A percentile compares a stretch with the other conserved stretches of the same genome.
These are phyloP conservation scores for Kuraishia hungarica DNA, from an alignment of 805 yeast species.

Conservation along the genomic window DNA sequence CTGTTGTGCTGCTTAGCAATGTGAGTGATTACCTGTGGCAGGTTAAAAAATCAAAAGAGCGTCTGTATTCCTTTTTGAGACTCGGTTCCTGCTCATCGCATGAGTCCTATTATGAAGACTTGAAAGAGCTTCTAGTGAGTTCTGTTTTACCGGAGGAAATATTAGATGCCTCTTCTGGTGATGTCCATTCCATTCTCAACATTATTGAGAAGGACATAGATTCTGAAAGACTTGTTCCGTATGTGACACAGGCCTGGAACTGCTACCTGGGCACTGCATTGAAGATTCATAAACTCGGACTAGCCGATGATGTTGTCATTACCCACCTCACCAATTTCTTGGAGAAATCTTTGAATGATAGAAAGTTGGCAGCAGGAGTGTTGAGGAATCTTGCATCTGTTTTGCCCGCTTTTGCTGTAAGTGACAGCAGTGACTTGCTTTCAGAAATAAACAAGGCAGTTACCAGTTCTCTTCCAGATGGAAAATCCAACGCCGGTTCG, in stretches of 20 bases:
- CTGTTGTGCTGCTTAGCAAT: constrained; percentile 34
- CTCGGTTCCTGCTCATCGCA: constrained; percentile 48
- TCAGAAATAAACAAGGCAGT: constrained; percentile 4
- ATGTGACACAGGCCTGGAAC: constrained; percentile 19
- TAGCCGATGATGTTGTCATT: not conserved
- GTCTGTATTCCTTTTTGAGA: constrained; percentile 35
- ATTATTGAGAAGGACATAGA: constrained; percentile 13
- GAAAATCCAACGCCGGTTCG: not conserved
- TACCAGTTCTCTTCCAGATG: constrained; percentile 12
- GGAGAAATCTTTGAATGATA: not conserved
- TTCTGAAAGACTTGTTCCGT: constrained; percentile 14
- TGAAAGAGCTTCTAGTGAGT: constrained; percentile 13
- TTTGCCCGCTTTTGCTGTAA: not conserved
- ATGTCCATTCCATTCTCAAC: constrained; percentile 5
- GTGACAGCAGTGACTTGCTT: not conserved
- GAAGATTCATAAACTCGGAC: not conserved
- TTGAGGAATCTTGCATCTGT: not conserved
- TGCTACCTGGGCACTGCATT: constrained; percentile 12
- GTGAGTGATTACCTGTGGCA: constrained; percentile 44
- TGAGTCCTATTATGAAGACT: constrained; percentile 34
- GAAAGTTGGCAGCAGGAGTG: not conserved
- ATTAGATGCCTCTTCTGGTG: constrained; percentile 1
- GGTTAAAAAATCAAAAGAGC: constrained; percentile 37
- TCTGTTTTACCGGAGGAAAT: constrained; percentile 4
- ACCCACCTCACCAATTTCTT: not conserved